Conservation (phyloP, 495 filamentous ascomycete genomes). For the Daldinia concentrica region DNA sequence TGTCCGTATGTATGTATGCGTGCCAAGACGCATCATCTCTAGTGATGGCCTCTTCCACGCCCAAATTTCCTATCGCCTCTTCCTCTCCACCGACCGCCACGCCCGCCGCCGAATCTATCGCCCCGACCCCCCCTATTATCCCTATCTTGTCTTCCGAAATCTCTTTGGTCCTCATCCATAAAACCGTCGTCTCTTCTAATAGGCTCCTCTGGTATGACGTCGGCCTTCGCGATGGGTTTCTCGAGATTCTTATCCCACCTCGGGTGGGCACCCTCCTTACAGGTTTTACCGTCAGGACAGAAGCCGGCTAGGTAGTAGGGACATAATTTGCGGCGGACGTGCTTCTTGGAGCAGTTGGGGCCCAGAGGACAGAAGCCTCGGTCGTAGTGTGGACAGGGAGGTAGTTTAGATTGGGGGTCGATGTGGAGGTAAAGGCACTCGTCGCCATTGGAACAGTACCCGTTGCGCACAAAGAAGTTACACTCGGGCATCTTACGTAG, state of each 20-base stretch:
- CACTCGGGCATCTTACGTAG: slow-evolving; percentile 97
- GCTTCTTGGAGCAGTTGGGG: slow-evolving; percentile 83
- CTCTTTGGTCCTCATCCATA: slow-evolving; percentile 59
- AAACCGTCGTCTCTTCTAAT: slow-evolving; percentile 60
- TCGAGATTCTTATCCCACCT: slow-evolving; percentile 78
- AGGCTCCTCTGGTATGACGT: slow-evolving; percentile 64
- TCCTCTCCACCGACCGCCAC: slow-evolving; percentile 49
- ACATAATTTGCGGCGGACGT: slow-evolving; percentile 80
- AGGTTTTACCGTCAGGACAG: slow-evolving; percentile 84
- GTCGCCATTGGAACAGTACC: slow-evolving; percentile 94
- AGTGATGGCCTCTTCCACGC: slow-evolving; percentile 46
- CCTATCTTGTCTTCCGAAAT: slow-evolving; percentile 58
- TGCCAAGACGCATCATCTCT: neutral
- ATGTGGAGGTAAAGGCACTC: slow-evolving; percentile 97
- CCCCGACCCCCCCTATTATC: slow-evolving; percentile 59
- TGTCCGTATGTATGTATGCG: neutral
- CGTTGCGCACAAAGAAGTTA: slow-evolving; percentile 87
- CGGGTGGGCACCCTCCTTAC: slow-evolving; percentile 82
- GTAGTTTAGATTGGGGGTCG: slow-evolving; percentile 79
- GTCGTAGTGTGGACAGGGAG: slow-evolving; percentile 93
- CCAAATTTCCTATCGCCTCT: slow-evolving; percentile 49
- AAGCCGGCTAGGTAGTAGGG: slow-evolving; percentile 92
- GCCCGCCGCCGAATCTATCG: slow-evolving; percentile 43
- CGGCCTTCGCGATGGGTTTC: slow-evolving; percentile 72
- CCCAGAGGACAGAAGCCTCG: slow-evolving; percentile 95